Percentiles rank a stretch among this genome's conserved stretches.
Conservation (phyloP, 306 rosid species). For the Senna tora region DNA sequence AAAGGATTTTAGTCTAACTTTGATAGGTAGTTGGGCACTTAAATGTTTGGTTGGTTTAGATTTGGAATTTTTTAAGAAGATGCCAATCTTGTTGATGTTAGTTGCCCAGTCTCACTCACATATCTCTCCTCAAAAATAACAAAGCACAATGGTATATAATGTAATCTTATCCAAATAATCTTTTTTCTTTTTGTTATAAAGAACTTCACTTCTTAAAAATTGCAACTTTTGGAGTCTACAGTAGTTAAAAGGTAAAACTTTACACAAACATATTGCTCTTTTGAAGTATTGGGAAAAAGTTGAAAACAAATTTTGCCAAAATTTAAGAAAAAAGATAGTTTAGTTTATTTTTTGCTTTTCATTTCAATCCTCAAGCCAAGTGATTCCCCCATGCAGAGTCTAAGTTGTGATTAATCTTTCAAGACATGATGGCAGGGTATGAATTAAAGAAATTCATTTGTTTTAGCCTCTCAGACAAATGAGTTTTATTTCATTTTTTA, state of each 20-base stretch:
- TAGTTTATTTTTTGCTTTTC: neutral
- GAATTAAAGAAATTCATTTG: too few species aligned
- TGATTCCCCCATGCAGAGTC: neutral
- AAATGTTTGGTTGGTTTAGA: conserved; percentile 43
- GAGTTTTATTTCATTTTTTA: too few species aligned
- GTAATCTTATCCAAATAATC: too few species aligned
- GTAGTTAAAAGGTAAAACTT: too few species aligned
- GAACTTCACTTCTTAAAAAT: too few species aligned
- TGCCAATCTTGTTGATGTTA: neutral
- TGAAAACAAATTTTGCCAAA: neutral
- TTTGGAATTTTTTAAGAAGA: neutral
- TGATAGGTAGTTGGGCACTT: conserved; percentile 63
- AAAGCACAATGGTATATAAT: neutral
- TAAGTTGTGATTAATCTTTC: neutral
- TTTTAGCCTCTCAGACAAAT: too few species aligned
- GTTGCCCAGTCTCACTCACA: neutral
- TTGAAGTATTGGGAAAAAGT: neutral
- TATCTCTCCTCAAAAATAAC: neutral
- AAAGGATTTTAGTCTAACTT: conserved; percentile 36
- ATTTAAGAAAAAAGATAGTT: neutral
- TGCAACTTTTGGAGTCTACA: too few species aligned
- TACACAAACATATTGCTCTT: too few species aligned
- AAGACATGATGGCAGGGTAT: neutral
- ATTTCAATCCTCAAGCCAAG: neutral
- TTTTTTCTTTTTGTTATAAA: too few species aligned